Conservation (phyloP, 2,329 filamentous ascomycete genomes). For the Xylaria hypoxylon region DNA sequence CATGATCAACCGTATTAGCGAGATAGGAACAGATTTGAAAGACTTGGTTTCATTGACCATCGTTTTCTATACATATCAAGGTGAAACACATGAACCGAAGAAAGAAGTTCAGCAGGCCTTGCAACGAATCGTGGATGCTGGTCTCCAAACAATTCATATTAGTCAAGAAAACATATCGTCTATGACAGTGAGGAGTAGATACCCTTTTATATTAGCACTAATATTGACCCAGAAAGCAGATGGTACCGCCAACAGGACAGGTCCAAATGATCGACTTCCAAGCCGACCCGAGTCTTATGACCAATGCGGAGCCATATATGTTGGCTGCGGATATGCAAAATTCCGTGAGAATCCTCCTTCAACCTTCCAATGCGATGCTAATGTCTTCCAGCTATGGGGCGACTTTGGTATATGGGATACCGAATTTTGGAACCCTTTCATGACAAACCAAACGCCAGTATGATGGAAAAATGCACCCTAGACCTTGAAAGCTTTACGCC, state of each 20-base stretch:
- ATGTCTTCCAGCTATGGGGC: slow-evolving; percentile 43
- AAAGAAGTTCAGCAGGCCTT: slow-evolving; percentile 57
- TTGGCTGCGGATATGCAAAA: slow-evolving; percentile 44
- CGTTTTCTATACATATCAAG: slow-evolving; percentile 60
- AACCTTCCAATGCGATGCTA: slow-evolving; percentile 20
- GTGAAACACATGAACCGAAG: slow-evolving; percentile 55
- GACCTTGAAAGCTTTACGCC: slow-evolving; percentile 9
- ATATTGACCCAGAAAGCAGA: slow-evolving; percentile 35
- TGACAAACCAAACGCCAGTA: slow-evolving; percentile 29
- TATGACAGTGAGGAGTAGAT: slow-evolving; percentile 48
- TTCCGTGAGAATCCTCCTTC: slow-evolving; percentile 39
- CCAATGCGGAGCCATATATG: slow-evolving; percentile 44
- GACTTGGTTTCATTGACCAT: slow-evolving; percentile 63
- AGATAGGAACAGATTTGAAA: slow-evolving; percentile 62
- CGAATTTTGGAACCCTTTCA: slow-evolving; percentile 50
- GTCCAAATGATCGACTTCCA: slow-evolving; percentile 42
- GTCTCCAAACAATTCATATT: slow-evolving; percentile 58
- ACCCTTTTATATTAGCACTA: neutral
- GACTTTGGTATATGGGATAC: slow-evolving; percentile 49
- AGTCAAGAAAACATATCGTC: slow-evolving; percentile 54
- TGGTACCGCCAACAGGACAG: slow-evolving; percentile 36
- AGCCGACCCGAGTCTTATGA: slow-evolving; percentile 40
- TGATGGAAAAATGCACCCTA: slow-evolving; percentile 1
- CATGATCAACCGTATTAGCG: slow-evolving; percentile 56
- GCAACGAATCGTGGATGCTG: slow-evolving; percentile 58